A percentile compares a stretch with the other conserved stretches of the same genome.
Conservation (phyloP, 2,329 filamentous ascomycete species). For the Tothia fuscella region DNA sequence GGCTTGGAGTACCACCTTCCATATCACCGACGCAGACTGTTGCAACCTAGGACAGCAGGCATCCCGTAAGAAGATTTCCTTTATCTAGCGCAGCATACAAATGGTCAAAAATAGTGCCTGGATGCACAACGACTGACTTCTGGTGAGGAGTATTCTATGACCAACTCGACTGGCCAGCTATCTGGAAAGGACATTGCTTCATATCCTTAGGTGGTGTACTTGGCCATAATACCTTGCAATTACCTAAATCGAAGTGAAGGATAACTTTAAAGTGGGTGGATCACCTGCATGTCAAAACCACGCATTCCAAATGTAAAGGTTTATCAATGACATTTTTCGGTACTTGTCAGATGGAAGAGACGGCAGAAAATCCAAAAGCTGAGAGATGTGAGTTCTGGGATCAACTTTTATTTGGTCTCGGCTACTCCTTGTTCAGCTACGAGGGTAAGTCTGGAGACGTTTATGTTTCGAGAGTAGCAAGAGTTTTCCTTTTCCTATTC, state of each 20-base stretch:
- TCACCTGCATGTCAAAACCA: no score
- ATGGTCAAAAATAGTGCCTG: conserved; percentile 38
- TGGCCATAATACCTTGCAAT: no score
- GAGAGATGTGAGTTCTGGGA: neutral
- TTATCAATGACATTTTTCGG: neutral
- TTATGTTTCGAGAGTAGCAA: conserved; percentile 32
- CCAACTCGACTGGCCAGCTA: no score
- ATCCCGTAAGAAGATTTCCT: no score
- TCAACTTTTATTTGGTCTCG: conserved; percentile 3
- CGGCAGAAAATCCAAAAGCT: conserved; percentile 9
- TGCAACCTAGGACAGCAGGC: no score
- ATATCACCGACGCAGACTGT: no score
- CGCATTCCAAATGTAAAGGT: conserved; percentile 6
- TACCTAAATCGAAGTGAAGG: no score
- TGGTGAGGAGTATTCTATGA: no score
- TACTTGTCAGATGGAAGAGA: conserved; percentile 9
- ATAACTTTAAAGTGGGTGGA: no score
- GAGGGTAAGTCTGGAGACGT: conserved; percentile 35
- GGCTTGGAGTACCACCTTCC: no score
- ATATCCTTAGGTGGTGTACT: no score
- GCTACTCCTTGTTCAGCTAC: conserved; percentile 29
- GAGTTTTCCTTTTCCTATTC: conserved; percentile 36
- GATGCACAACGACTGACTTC: conserved; percentile 35
- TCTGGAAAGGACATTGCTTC: no score
- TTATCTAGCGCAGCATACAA: conserved; percentile 15